phyloP scores from a whole-genome alignment of 805 yeast genomes.

The Wilhelminamyces savonicus region DNA sequence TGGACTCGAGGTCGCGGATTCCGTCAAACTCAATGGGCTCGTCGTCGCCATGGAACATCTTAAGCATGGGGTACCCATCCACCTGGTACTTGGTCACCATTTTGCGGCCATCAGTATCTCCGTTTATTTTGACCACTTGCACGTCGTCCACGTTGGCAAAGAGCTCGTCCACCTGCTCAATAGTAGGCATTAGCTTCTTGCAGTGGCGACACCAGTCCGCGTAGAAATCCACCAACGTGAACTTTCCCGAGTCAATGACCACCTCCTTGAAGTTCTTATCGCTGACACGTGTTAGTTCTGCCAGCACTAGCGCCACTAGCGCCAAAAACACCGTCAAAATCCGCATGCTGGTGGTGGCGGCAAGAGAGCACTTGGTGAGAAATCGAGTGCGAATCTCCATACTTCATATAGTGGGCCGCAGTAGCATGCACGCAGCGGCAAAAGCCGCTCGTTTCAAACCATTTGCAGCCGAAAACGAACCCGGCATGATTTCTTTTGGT shows the following conservation, averaged over 20 bases:
- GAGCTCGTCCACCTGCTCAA: constrained; percentile 22
- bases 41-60: constrained; percentile 46
- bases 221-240: constrained; percentile 40
- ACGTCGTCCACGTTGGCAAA: constrained; percentile 30
- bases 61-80: constrained; percentile 62
- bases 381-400: too few relatives aligned
- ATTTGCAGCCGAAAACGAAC: too few relatives aligned
- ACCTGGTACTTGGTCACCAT: constrained; percentile 46
- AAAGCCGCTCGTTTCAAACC: too few relatives aligned
- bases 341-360: too few relatives aligned
- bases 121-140: constrained; percentile 52
- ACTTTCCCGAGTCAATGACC: constrained; percentile 49
- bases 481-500: too few relatives aligned
- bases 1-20: constrained; percentile 41
- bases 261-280: constrained; percentile 49
- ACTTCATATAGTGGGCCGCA: too few relatives aligned
- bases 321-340: too few relatives aligned
- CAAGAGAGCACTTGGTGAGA: too few relatives aligned
- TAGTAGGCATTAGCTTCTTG: constrained; percentile 45
- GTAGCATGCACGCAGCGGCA: too few relatives aligned
- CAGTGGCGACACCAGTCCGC: constrained; percentile 76
- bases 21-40: constrained; percentile 55
- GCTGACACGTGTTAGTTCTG: constrained; percentile 17
- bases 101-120: constrained; percentile 46
- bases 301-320: too few relatives aligned